These are phyloP conservation scores for Puccinia brachypodii DNA, from an alignment of 1,284 basidiomycete genomes.

Conservation along the genomic window DNA sequence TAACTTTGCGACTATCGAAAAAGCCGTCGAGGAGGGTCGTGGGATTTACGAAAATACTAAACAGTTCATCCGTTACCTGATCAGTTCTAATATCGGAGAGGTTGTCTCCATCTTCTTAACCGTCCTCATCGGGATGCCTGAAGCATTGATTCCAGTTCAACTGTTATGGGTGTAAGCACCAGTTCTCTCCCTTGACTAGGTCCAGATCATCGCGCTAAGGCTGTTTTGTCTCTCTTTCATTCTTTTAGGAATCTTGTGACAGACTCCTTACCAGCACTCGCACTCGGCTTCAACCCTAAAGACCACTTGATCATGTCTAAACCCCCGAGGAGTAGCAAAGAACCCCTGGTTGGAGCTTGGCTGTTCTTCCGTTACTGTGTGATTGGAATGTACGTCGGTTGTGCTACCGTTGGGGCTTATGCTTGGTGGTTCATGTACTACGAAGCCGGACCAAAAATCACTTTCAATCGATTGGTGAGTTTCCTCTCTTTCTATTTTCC, in stretches of 20 bases:
- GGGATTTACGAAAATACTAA: constrained; percentile 99
- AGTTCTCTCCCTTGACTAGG: not conserved
- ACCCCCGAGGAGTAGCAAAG: constrained; percentile 80
- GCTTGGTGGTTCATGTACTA: constrained; percentile 99
- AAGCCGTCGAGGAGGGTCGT: constrained; percentile 77
- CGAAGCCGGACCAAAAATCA: constrained; percentile 82
- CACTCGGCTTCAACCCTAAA: constrained; percentile 94
- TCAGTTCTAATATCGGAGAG: constrained; percentile 97
- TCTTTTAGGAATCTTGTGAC: constrained; percentile 54
- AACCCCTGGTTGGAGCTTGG: constrained; percentile 89
- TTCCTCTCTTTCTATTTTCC: not conserved
- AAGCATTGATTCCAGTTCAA: constrained; percentile 96
- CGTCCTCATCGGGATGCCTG: constrained; percentile 95
- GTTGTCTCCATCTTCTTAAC: constrained; percentile 98
- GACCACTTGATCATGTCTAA: constrained; percentile 95
- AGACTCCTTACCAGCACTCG: constrained; percentile 95
- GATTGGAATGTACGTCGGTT: constrained; percentile 89
- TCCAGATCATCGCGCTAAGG: not conserved
- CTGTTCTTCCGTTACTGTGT: constrained; percentile 93
- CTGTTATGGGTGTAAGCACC: constrained; percentile 77
- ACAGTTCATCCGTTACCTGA: constrained; percentile 75
- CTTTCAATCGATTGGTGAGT: constrained; percentile 85
- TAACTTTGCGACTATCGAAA: constrained; percentile 60
- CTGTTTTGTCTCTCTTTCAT: constrained; percentile 1
- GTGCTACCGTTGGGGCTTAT: constrained; percentile 92